Percentiles rank a stretch among this genome's conserved stretches.
These are phyloP conservation scores for Nakazawaea pomicola DNA, from an alignment of 805 yeast species.

Conservation along the genomic window DNA sequence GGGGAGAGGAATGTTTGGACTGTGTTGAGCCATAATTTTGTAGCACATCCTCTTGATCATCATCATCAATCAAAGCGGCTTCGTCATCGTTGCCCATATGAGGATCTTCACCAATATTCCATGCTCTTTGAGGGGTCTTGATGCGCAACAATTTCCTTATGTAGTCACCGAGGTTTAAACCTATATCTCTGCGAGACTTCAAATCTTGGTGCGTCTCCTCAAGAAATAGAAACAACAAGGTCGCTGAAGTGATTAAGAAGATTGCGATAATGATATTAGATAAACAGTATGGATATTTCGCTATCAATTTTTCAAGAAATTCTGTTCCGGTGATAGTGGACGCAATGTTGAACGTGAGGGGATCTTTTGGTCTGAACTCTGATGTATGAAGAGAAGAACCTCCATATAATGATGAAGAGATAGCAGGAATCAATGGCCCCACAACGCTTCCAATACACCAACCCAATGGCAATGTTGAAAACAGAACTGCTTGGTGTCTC, in stretches of 20 bases:
- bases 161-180: slow-evolving; percentile 40
- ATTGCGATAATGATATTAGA: slow-evolving; percentile 45
- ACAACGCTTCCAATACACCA: slow-evolving; percentile 57
- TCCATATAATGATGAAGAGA: slow-evolving; percentile 1
- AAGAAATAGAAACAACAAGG: slow-evolving; percentile 35
- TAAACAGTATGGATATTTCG: slow-evolving; percentile 43
- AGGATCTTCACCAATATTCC: too few species aligned
- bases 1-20: background rate
- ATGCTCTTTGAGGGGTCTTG: slow-evolving; percentile 11
- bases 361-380: slow-evolving; percentile 1
- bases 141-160: slow-evolving; percentile 18
- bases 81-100: too few species aligned
- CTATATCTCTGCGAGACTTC: slow-evolving; percentile 35
- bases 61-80: background rate
- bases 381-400: background rate
- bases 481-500: slow-evolving; percentile 59
- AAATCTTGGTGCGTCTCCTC: slow-evolving; percentile 42
- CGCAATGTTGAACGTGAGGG: background rate
- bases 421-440: slow-evolving; percentile 41
- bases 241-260: slow-evolving; percentile 29
- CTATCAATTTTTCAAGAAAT: slow-evolving; percentile 17
- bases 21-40: background rate
- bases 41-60: background rate
- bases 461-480: slow-evolving; percentile 54
- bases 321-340: background rate